These are phyloP conservation scores for Crithidia fasciculata DNA, from an alignment of 208 protist genomes.

Conservation along the genomic window DNA sequence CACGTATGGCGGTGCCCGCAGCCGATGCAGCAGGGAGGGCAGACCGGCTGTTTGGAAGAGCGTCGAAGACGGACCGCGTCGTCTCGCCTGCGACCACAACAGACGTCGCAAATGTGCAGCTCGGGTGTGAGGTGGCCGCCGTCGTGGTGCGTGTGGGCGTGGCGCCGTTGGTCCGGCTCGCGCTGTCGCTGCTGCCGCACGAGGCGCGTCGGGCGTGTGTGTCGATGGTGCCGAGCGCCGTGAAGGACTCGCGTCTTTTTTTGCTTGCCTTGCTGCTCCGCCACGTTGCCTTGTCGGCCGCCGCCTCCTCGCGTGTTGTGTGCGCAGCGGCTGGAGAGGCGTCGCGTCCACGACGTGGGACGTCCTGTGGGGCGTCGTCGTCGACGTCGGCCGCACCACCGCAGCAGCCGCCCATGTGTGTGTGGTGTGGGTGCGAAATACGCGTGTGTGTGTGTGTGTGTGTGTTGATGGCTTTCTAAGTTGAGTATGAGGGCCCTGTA, in stretches of 20 bases:
- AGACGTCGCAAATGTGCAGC: not conserved
- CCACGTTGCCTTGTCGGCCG: not conserved
- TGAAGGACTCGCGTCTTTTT: not conserved
- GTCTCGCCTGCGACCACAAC: not conserved
- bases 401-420: constrained; percentile 30
- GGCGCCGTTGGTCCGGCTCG: not conserved
- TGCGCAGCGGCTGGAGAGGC: no score
- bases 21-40: not conserved
- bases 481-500: no score
- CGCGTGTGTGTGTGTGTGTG: no score
- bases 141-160: constrained; percentile 14
- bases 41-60: not conserved
- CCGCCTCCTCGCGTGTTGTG: not conserved
- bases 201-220: not conserved
- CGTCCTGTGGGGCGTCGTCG: not conserved
- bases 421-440: no score
- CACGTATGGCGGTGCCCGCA: not conserved
- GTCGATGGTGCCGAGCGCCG: not conserved
- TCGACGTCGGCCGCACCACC: not conserved
- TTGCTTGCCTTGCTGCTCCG: not conserved
- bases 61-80: not conserved
- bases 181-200: not conserved
- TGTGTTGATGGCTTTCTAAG: no score
- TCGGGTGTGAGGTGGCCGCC: constrained; percentile 2
- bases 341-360: not conserved